These are phyloP conservation scores for Teunomyces kruisii DNA, from an alignment of 805 yeast species.

Conservation along the genomic window DNA sequence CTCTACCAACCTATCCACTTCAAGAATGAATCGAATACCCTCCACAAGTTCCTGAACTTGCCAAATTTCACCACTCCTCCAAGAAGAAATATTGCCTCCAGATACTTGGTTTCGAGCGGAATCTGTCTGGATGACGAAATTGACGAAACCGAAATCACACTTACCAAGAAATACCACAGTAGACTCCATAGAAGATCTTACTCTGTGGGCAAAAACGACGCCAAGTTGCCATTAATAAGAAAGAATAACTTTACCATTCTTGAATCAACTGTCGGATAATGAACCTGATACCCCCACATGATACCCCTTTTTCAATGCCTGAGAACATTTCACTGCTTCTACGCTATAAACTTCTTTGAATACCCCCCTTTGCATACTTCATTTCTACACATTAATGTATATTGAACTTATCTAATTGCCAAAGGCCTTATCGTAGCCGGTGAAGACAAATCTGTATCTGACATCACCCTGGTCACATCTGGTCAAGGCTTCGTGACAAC, in stretches of 20 bases:
- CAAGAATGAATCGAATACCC: slow-evolving; percentile 26
- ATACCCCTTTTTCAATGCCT: not conserved
- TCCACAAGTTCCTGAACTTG: slow-evolving; percentile 28
- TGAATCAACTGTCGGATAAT: slow-evolving; percentile 1
- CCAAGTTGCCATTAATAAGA: slow-evolving; percentile 32
- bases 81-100: slow-evolving; percentile 16
- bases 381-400: not conserved
- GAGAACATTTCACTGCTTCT: not conserved
- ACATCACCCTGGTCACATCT: slow-evolving; percentile 57
- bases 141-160: slow-evolving; percentile 20
- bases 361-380: not conserved
- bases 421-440: slow-evolving; percentile 52
- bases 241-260: slow-evolving; percentile 30
- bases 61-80: slow-evolving; percentile 39
- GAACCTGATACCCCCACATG: not conserved
- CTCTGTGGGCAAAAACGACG: slow-evolving; percentile 40
- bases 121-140: slow-evolving; percentile 9
- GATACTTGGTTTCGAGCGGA: slow-evolving; percentile 18
- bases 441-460: slow-evolving; percentile 62
- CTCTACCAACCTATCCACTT: slow-evolving; percentile 31
- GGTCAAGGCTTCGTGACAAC: slow-evolving; percentile 54
- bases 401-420: slow-evolving; percentile 15
- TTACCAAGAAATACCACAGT: slow-evolving; percentile 5
- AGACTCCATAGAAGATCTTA: slow-evolving; percentile 28
- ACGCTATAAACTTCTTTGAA: not conserved